Conservation (phyloP, 1,284 basidiomycete species). For the Sanghuangporus sanghuang region DNA sequence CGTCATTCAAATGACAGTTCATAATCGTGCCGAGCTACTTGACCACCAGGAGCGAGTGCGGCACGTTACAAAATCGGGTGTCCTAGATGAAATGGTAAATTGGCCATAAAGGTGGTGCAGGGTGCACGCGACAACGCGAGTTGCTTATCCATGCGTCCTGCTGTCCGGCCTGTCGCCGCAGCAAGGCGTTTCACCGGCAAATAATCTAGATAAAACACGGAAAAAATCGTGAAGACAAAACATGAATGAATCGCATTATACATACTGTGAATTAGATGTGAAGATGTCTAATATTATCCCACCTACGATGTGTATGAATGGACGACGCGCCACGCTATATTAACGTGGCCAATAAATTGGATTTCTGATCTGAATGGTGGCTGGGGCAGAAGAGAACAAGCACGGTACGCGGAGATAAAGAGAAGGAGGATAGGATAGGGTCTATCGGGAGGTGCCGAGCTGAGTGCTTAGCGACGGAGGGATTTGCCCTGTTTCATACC, state of each 20-base stretch:
- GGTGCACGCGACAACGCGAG: background rate
- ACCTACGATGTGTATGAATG: background rate
- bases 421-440: background rate
- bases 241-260: background rate
- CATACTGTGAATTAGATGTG: no score
- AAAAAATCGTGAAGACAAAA: background rate
- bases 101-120: background rate
- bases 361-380: background rate
- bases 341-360: background rate
- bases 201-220: background rate
- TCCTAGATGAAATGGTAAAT: background rate
- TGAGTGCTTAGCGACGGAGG: background rate
- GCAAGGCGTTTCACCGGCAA: background rate
- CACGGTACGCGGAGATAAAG: background rate
- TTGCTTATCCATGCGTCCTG: background rate
- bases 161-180: background rate
- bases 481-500: slow-evolving; percentile 3
- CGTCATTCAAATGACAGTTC: background rate
- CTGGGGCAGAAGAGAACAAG: background rate
- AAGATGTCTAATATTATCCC: background rate
- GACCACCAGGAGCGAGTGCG: background rate
- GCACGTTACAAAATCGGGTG: background rate
- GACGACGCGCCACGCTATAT: background rate
- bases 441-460: background rate
- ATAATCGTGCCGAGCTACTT: background rate